These are phyloP conservation scores for Rhododendron henanense DNA, from an alignment of 148 eudicot genomes.

Conservation along the genomic window DNA sequence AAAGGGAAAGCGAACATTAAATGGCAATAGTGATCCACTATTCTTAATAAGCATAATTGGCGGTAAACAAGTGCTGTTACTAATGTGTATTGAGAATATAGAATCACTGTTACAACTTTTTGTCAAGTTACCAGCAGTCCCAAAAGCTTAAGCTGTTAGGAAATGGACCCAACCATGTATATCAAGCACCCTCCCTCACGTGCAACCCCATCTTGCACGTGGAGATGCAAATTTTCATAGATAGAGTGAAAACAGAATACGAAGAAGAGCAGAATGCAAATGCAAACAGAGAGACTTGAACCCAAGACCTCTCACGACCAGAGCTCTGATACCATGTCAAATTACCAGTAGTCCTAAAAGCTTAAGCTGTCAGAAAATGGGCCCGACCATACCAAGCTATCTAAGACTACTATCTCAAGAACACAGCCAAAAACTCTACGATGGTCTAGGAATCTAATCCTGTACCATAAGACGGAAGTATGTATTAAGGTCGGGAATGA, in stretches of 20 bases:
- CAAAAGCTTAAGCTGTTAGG: background rate
- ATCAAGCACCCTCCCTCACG: background rate
- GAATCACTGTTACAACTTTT: background rate
- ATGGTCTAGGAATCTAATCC: background rate
- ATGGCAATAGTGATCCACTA: background rate
- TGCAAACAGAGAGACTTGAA: no score
- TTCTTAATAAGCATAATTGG: background rate
- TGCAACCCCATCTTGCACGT: no score
- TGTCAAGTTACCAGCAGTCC: background rate
- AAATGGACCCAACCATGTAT: background rate
- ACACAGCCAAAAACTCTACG: background rate
- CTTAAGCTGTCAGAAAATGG: background rate
- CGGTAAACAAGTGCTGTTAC: background rate
- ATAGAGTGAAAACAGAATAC: no score
- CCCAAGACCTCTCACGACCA: no score
- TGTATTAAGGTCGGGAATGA: background rate
- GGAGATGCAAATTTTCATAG: no score
- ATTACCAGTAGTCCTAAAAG: background rate
- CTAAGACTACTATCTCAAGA: background rate
- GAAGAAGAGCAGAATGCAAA: no score
- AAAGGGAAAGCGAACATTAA: background rate
- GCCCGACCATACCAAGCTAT: background rate
- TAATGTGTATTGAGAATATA: background rate
- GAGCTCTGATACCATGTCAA: no score
- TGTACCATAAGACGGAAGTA: background rate